These are phyloP conservation scores for Calcarisporium arbuscula DNA, from an alignment of 2,329 filamentous ascomycete species.

Conservation along the genomic window DNA sequence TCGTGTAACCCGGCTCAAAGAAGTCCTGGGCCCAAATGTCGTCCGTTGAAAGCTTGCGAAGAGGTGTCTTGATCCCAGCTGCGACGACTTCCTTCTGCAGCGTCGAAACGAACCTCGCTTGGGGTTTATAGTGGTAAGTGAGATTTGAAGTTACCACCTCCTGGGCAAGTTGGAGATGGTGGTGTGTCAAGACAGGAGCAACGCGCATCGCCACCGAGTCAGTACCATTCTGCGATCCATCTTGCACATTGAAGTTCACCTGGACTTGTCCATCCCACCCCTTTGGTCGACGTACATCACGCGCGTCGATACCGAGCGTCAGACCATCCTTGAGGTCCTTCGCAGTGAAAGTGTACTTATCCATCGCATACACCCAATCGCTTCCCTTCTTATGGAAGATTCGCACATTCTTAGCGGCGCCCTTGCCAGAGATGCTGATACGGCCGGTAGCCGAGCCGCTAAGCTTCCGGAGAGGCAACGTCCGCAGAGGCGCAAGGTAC, in stretches of 20 bases:
- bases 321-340: constrained; percentile 21
- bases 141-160: constrained; percentile 18
- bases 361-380: constrained; percentile 21
- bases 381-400: constrained; percentile 18
- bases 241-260: constrained; percentile 22
- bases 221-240: constrained; percentile 9
- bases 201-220: constrained; percentile 27
- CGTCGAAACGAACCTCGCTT: constrained; percentile 14
- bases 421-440: constrained; percentile 9
- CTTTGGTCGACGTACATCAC: constrained; percentile 17
- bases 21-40: constrained; percentile 34
- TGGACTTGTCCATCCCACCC: constrained; percentile 22
- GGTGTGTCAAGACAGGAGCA: constrained; percentile 31
- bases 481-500: constrained; percentile 25
- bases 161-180: constrained; percentile 25
- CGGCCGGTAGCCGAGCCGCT: constrained; percentile 11
- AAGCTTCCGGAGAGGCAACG: constrained; percentile 17
- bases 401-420: constrained; percentile 16
- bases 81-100: constrained; percentile 9
- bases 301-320: constrained; percentile 28
- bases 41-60: constrained; percentile 16
- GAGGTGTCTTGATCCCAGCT: constrained; percentile 12
- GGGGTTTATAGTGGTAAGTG: constrained; percentile 3
- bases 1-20: constrained; percentile 30
- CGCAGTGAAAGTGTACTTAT: constrained; percentile 20